Evolutionary conservation across 176 grass and related monocot species (phyloP).

Genomic region (Thalia dealbata): DNA sequence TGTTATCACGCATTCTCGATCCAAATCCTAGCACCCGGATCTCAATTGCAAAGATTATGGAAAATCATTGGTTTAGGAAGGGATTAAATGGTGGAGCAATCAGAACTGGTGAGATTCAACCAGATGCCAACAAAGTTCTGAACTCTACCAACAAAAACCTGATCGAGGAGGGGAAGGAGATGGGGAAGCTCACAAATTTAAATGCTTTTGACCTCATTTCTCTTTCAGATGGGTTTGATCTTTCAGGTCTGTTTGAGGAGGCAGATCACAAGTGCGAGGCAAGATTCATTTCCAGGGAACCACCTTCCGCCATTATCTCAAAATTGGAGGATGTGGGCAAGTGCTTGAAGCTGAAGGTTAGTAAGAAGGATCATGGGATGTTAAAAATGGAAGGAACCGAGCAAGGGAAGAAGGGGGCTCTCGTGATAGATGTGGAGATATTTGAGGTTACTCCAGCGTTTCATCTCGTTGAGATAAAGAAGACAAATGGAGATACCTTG

Average conservation of each 20-base stretch:
- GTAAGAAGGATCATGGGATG: slow-evolving; percentile 11
- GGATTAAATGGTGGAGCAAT: background rate
- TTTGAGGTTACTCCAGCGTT: background rate
- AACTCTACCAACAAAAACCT: background rate
- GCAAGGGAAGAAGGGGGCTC: background rate
- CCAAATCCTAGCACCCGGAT: slow-evolving; percentile 12
- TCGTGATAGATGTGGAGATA: slow-evolving; percentile 5
- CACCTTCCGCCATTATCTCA: slow-evolving; percentile 1
- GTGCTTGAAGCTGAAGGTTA: background rate
- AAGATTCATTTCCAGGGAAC: slow-evolving; percentile 6
- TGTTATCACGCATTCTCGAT: slow-evolving; percentile 9
- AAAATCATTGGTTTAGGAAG: slow-evolving; percentile 16
- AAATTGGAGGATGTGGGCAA: slow-evolving; percentile 10
- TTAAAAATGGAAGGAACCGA: slow-evolving; percentile 11
- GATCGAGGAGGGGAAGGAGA: background rate
- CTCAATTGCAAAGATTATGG: slow-evolving; percentile 13
- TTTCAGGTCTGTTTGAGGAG: slow-evolving; percentile 17
- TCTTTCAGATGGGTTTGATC: slow-evolving; percentile 14
- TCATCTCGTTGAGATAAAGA: slow-evolving; percentile 8
- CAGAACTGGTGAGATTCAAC: background rate
- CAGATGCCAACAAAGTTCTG: background rate
- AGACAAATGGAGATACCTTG: slow-evolving; percentile 10
- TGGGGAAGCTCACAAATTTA: slow-evolving; percentile 3
- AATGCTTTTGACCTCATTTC: slow-evolving; percentile 21
- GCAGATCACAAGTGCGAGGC: background rate